Percentiles rank a stretch among this genome's conserved stretches.
phyloP scores from a whole-genome alignment of 1,284 basidiomycete genomes.

The Fomes fomentarius region DNA sequence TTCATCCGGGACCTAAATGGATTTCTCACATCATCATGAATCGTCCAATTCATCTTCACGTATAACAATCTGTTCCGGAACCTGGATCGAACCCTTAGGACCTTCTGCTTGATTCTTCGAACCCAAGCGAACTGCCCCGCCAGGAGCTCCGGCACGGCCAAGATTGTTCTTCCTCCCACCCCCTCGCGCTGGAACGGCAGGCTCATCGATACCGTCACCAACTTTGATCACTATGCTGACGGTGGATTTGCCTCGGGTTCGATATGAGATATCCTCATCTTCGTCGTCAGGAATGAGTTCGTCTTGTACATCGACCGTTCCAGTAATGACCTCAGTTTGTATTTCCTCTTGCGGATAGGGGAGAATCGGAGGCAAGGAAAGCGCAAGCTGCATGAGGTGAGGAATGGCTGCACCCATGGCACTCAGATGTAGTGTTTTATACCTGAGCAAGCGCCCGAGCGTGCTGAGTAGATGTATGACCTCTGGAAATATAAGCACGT shows the following conservation, averaged over 20 bases:
- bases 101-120: no score
- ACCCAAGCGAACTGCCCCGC: neutral
- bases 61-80: no score
- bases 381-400: conserved; percentile 71
- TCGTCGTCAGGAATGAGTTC: conserved; percentile 79
- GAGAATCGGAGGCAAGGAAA: conserved; percentile 75
- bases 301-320: conserved; percentile 78
- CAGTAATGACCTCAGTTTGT: conserved; percentile 69
- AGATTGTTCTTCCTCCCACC: conserved; percentile 20
- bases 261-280: conserved; percentile 68
- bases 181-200: conserved; percentile 29
- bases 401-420: conserved; percentile 91
- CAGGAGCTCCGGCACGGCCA: neutral
- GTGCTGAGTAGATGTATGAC: neutral
- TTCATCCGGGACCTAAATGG: no score
- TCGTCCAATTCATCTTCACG: no score
- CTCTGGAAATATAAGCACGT: conserved; percentile 29
- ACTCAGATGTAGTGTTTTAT: conserved; percentile 75
- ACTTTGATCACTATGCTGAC: conserved; percentile 63
- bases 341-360: conserved; percentile 72
- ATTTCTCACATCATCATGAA: no score
- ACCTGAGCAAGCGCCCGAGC: conserved; percentile 45
- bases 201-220: conserved; percentile 55
- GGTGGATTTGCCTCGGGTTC: conserved; percentile 70
- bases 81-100: neutral